These are phyloP conservation scores for Candida caryicola DNA, from an alignment of 805 yeast species.

Conservation along the genomic window DNA sequence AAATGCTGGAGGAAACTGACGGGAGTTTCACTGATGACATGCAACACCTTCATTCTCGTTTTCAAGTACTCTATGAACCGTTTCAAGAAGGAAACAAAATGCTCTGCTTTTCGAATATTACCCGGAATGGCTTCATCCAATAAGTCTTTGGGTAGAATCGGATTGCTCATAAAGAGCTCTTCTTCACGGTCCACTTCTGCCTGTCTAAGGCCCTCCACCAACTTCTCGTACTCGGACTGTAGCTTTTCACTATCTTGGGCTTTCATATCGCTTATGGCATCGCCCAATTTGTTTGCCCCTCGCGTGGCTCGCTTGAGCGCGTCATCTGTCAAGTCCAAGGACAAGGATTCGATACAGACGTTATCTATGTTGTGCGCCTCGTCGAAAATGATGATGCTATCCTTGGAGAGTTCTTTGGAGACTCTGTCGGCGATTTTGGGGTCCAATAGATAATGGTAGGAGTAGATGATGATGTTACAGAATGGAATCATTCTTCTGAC, in stretches of 20 bases:
- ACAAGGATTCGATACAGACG: slow-evolving; percentile 94
- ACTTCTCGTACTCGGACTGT: slow-evolving; percentile 85
- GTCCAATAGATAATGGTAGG: slow-evolving; percentile 92
- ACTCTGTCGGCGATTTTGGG: slow-evolving; percentile 97
- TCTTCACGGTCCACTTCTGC: slow-evolving; percentile 63
- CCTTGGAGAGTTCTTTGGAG: slow-evolving; percentile 86
- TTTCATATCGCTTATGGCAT: slow-evolving; percentile 82
- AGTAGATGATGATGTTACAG: slow-evolving; percentile 91
- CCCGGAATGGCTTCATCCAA: slow-evolving; percentile 95
- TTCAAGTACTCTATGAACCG: slow-evolving; percentile 91
- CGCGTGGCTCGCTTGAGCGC: slow-evolving; percentile 78
- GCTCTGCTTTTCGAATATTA: slow-evolving; percentile 94
- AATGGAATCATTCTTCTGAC: slow-evolving; percentile 96
- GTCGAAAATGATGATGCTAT: slow-evolving; percentile 91
- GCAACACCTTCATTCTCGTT: slow-evolving; percentile 95
- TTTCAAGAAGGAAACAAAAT: slow-evolving; percentile 88
- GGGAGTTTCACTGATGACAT: slow-evolving; percentile 98
- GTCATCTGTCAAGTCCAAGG: slow-evolving; percentile 90
- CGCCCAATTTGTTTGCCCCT: slow-evolving; percentile 79
- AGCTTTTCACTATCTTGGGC: slow-evolving; percentile 76
- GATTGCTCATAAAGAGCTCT: slow-evolving; percentile 79
- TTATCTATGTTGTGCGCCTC: slow-evolving; percentile 99
- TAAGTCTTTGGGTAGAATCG: slow-evolving; percentile 80
- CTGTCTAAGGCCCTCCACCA: slow-evolving; percentile 86
- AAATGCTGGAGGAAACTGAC: slow-evolving; percentile 87